Percentiles rank a stretch among this genome's conserved stretches.
Evolutionary conservation across 352 stramenopile genomes (phyloP).

Genomic region (Halophytophthora polymorphica): DNA sequence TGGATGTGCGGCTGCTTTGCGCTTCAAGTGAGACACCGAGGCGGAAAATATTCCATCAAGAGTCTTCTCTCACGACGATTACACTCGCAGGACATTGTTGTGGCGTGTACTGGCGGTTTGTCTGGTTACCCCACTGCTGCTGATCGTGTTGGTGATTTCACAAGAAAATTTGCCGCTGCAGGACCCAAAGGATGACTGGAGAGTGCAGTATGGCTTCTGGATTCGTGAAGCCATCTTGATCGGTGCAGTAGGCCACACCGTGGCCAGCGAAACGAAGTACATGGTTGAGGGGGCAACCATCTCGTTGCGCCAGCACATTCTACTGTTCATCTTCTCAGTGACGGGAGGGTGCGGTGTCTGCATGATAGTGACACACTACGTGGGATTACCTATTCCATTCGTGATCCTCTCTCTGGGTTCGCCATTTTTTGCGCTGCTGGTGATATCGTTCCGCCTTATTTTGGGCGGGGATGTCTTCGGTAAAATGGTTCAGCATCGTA

Average conservation of each 20-base stretch:
- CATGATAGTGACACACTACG: conserved; percentile 1
- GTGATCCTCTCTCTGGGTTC: conserved; percentile 4
- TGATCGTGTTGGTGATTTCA: not conserved
- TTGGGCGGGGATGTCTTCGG: not conserved
- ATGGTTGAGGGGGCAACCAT: conserved; percentile 1
- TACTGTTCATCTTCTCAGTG: not conserved
- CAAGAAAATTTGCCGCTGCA: not conserved
- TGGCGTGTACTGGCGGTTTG: not conserved
- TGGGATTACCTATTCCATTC: conserved; percentile 14
- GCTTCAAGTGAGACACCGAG: conserved; percentile 15
- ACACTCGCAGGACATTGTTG: not conserved
- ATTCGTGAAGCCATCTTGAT: conserved; percentile 3
- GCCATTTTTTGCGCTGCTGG: not conserved
- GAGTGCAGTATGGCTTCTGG: not conserved
- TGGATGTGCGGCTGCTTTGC: conserved; percentile 1
- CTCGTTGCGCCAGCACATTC: not conserved
- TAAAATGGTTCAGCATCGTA: not conserved
- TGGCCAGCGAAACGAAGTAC: too few species aligned
- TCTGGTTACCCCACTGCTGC: not conserved
- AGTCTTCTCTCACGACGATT: not conserved
- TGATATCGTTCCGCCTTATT: conserved; percentile 4
- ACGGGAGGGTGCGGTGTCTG: not conserved
- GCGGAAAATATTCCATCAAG: not conserved
- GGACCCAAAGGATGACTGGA: not conserved
- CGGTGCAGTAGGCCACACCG: conserved; percentile 1